These are phyloP conservation scores for Ogataea zsoltii DNA, from an alignment of 805 yeast species.

Conservation along the genomic window DNA sequence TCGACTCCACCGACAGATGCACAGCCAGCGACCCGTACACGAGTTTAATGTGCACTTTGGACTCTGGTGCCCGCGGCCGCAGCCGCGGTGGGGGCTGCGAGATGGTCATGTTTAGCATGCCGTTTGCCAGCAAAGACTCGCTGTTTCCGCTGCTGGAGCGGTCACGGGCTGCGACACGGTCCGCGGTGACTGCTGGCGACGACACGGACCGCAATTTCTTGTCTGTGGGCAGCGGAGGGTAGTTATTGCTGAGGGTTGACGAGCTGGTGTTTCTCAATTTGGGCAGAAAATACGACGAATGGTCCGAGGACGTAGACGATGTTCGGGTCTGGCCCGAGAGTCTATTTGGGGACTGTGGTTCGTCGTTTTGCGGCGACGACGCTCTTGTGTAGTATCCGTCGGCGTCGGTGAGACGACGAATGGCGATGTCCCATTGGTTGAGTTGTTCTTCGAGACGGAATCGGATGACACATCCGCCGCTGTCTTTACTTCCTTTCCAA, in stretches of 20 bases:
- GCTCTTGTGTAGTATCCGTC: conserved; percentile 20
- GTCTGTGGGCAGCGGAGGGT: conserved; percentile 30
- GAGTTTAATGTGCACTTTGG: conserved; percentile 30
- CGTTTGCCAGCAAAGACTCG: not conserved
- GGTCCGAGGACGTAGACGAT: conserved; percentile 27
- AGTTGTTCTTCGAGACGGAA: conserved; percentile 83
- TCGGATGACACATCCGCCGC: conserved; percentile 80
- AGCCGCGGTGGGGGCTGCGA: conserved; percentile 2
- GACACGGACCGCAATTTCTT: conserved; percentile 37
- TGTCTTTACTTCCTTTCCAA: conserved; percentile 86
- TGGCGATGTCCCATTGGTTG: conserved; percentile 76
- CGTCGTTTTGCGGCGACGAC: conserved; percentile 14
- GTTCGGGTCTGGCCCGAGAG: conserved; percentile 25
- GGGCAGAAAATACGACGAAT: conserved; percentile 21
- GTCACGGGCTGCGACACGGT: conserved; percentile 6
- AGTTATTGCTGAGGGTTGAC: conserved; percentile 23
- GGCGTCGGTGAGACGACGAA: conserved; percentile 45
- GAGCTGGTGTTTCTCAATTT: conserved; percentile 31
- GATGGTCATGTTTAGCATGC: not conserved
- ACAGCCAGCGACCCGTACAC: conserved; percentile 52
- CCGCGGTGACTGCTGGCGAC: conserved; percentile 28
- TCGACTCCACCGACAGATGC: conserved; percentile 58
- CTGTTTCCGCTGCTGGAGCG: conserved; percentile 6
- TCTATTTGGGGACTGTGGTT: conserved; percentile 10
- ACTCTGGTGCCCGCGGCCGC: conserved; percentile 3